phyloP scores from a whole-genome alignment of 257 asterid genomes.

The Rhazya stricta region DNA sequence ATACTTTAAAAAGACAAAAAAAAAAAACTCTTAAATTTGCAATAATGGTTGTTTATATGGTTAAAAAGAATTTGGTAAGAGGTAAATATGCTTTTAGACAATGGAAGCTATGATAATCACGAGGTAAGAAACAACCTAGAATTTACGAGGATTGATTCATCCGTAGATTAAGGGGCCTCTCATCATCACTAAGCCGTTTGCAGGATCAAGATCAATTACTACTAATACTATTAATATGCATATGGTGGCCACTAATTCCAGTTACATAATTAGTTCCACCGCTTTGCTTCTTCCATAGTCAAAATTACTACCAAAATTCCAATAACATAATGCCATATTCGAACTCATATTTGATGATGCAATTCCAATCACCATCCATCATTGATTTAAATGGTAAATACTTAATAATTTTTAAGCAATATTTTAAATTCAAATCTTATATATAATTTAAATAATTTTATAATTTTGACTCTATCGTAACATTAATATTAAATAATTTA shows the following conservation, averaged over 20 bases:
- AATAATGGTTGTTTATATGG: no score
- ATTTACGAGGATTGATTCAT: background rate
- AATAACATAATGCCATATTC: background rate
- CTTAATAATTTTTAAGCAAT: no score
- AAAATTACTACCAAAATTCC: background rate
- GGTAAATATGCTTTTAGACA: constrained; percentile 11
- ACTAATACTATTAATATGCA: background rate
- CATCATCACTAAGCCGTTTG: background rate
- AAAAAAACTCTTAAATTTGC: no score
- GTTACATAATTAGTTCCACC: background rate
- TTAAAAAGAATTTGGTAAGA: constrained; percentile 12
- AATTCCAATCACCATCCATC: background rate
- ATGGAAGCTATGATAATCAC: constrained; percentile 10
- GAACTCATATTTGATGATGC: background rate
- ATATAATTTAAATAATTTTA: no score
- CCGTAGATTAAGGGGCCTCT: constrained; percentile 6
- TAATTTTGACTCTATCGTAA: no score
- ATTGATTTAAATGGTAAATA: no score
- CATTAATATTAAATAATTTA: no score
- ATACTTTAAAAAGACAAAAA: no score
- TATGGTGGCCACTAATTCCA: background rate
- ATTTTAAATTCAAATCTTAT: no score
- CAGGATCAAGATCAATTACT: background rate
- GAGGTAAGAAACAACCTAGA: background rate
- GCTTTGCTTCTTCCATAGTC: background rate